Evolutionary conservation across 83 land plant genomes (phyloP), one percentile per base, ranked within the genome.

Genomic region (Larix sibirica): DNA sequence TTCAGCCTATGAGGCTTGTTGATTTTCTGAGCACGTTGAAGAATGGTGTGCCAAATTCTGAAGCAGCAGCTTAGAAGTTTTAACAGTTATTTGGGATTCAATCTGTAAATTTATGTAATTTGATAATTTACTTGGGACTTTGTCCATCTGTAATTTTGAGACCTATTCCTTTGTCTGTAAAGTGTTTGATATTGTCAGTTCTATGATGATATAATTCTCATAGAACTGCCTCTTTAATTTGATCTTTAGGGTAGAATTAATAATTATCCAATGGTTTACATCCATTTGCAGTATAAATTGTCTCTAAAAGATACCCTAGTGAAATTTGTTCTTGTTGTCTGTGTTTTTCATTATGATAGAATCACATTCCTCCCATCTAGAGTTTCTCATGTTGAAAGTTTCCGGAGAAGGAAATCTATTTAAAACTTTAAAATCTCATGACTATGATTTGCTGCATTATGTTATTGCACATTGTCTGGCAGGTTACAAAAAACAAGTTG

Each of bases 31-130:
- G 60, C 33, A 24, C 16, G 6, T 31, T 76, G 61, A 76, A 76
- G 79, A 76, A 54, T 76, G 60, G 79, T 23, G 36, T 47, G 61
- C 59, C 9, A 24, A 76, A 76, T 8, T 38, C 60, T 24, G 31
- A 54, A 76, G 79, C 79, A 50, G 79, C 79, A 74, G 77, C 77
- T 24, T 76, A 23, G 36, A 76, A 24, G 61, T 56, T 26, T 54
- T 26, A 56, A 23, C 16, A 14, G 61, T 69, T 76, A 12, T 47
- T 73, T 12, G 56, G 21, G 14, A 28, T 76, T 24, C 56, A 9
- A 14, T 24, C 44, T 23, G 79, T 76, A 76, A 54, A 76, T 9
- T 24, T 28, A 54, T 23, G 79, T 76, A 76, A 76, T 50, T 9
- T 54, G 60, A 54, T 54, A 50, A 4, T 76, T 50, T 76, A 33